These are phyloP conservation scores for Umbelopsis isabellina DNA, from an alignment of 192 early-diverging fungal genomes.

Conservation along the genomic window DNA sequence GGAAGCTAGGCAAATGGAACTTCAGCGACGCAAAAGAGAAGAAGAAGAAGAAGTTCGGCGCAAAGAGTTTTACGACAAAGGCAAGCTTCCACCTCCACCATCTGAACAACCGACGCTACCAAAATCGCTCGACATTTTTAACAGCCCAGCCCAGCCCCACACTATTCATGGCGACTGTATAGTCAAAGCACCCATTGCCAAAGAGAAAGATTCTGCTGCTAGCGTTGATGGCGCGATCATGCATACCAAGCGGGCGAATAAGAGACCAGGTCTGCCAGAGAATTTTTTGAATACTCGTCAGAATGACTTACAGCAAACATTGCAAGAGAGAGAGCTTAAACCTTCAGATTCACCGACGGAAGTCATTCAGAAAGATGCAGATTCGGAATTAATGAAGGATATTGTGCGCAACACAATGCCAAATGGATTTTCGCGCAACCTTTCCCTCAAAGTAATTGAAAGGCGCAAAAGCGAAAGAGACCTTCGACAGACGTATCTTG, in stretches of 20 bases:
- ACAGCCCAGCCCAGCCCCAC: background rate
- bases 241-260: background rate
- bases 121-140: background rate
- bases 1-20: conserved; percentile 18
- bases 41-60: conserved; percentile 39
- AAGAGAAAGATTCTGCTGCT: background rate
- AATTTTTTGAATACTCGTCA: background rate
- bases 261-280: background rate
- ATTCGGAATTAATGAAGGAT: background rate
- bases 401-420: conserved; percentile 7
- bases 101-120: background rate
- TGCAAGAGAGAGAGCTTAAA: too few species aligned
- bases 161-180: background rate
- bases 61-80: conserved; percentile 29
- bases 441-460: conserved; percentile 35
- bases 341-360: too few species aligned
- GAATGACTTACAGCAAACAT: too few species aligned
- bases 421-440: conserved; percentile 17
- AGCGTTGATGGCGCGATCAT: background rate
- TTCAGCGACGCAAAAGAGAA: conserved; percentile 27
- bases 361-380: too few species aligned
- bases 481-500: conserved; percentile 13
- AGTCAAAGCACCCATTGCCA: too few species aligned
- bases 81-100: background rate
- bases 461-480: conserved; percentile 30